phyloP scores from a whole-genome alignment of 1,284 basidiomycete species.

The Austropuccinia psidii region DNA sequence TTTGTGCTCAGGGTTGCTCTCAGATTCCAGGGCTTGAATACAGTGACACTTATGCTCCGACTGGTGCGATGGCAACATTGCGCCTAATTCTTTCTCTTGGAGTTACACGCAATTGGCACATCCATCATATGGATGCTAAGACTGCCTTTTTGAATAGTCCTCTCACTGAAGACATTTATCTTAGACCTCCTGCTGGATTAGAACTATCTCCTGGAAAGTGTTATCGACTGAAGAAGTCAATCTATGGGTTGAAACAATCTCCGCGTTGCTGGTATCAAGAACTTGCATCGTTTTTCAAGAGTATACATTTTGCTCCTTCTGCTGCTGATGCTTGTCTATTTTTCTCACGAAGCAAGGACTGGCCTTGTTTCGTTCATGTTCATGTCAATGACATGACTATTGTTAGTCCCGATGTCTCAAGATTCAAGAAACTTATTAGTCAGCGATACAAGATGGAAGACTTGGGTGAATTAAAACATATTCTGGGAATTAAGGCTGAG shows the following conservation, averaged over 20 bases:
- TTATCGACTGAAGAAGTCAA: background rate
- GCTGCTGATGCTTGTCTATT: background rate
- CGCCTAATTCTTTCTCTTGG: background rate
- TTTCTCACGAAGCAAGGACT: background rate
- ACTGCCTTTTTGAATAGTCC: background rate
- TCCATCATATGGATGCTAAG: conserved; percentile 1
- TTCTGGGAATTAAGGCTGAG: background rate
- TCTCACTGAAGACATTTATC: background rate
- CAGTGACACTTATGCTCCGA: background rate
- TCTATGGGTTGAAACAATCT: conserved; percentile 1
- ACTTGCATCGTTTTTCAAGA: background rate
- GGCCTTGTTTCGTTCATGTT: background rate
- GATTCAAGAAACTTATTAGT: conserved; percentile 4
- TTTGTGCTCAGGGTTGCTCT: background rate
- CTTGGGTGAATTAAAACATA: background rate
- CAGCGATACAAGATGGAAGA: background rate
- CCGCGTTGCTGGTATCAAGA: background rate
- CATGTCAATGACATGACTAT: background rate
- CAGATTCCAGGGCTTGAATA: background rate
- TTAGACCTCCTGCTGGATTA: background rate
- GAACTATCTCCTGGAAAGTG: background rate
- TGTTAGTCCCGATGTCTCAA: background rate
- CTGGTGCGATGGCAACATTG: background rate
- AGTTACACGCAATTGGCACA: background rate
- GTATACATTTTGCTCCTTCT: background rate